A percentile compares a stretch with the other conserved stretches of the same genome.
Conservation (phyloP, 495 filamentous ascomycete species). For the Chaetomium tenue region DNA sequence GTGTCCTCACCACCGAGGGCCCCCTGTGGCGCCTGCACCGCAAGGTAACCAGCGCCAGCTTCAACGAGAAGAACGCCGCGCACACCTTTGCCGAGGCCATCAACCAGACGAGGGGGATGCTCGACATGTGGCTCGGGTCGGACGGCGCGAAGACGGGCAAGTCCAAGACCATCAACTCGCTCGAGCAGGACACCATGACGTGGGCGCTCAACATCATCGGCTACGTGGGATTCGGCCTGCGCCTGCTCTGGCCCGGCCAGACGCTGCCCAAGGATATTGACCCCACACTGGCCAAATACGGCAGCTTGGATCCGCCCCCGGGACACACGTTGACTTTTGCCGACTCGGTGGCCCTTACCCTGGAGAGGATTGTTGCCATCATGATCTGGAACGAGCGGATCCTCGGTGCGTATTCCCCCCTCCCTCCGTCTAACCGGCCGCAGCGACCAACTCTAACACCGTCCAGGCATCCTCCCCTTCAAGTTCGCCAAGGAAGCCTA, state of each 20-base stretch:
- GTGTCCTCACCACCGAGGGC: constrained; percentile 64
- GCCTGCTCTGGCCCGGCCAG: constrained; percentile 56
- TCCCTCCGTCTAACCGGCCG: not conserved
- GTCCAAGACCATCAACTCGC: constrained; percentile 48
- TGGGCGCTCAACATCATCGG: constrained; percentile 67
- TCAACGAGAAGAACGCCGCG: constrained; percentile 69
- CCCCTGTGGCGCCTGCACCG: constrained; percentile 63
- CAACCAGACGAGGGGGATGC: constrained; percentile 56
- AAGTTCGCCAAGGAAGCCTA: constrained; percentile 48
- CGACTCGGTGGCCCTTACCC: constrained; percentile 50
- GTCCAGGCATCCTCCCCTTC: constrained; percentile 46
- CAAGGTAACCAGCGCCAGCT: constrained; percentile 64
- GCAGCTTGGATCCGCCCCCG: constrained; percentile 42
- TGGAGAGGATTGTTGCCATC: constrained; percentile 56
- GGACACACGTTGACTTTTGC: constrained; percentile 62
- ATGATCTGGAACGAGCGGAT: constrained; percentile 52
- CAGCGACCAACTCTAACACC: not conserved
- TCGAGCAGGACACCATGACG: constrained; percentile 60
- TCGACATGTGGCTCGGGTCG: constrained; percentile 48
- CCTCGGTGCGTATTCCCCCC: constrained; percentile 33
- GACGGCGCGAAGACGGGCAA: constrained; percentile 26
- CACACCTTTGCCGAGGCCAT: constrained; percentile 62
- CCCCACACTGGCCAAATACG: constrained; percentile 44
- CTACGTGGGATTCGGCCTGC: constrained; percentile 62
- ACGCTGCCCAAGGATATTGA: constrained; percentile 39